Evolutionary conservation across 345 rosid species (phyloP).

Genomic region (Rhizophora apiculata): DNA sequence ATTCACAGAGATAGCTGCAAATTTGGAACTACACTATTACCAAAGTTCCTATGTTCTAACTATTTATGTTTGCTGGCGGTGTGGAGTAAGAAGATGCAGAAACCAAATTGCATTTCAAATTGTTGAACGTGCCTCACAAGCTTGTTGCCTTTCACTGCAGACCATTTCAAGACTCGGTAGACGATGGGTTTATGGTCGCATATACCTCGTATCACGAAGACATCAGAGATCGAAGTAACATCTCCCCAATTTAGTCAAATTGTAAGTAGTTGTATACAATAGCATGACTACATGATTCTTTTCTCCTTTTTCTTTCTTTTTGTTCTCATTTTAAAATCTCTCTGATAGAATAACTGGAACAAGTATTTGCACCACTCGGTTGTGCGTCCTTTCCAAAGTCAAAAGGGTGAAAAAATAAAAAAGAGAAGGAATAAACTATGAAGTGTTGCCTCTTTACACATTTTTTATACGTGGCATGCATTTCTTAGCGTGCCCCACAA

Average conservation of each 20-base stretch:
- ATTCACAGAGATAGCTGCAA: background rate
- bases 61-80: background rate
- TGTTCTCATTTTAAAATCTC: background rate
- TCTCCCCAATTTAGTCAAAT: background rate
- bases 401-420: too few species aligned
- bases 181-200: conserved; percentile 82
- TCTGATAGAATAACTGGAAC: too few species aligned
- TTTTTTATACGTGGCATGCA: too few species aligned
- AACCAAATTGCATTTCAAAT: too few species aligned
- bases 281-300: conserved; percentile 22
- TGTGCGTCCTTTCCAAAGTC: background rate
- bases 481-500: too few species aligned
- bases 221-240: conserved; percentile 39
- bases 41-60: background rate
- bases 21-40: background rate
- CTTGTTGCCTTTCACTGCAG: conserved; percentile 46
- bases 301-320: background rate
- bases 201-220: conserved; percentile 76
- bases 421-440: too few species aligned
- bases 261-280: conserved; percentile 5
- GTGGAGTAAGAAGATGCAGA: too few species aligned
- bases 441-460: too few species aligned
- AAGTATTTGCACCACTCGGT: too few species aligned
- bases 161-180: conserved; percentile 53
- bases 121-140: too few species aligned